phyloP scores from a whole-genome alignment of 768 basidiomycete species.

The Russula emetica region DNA sequence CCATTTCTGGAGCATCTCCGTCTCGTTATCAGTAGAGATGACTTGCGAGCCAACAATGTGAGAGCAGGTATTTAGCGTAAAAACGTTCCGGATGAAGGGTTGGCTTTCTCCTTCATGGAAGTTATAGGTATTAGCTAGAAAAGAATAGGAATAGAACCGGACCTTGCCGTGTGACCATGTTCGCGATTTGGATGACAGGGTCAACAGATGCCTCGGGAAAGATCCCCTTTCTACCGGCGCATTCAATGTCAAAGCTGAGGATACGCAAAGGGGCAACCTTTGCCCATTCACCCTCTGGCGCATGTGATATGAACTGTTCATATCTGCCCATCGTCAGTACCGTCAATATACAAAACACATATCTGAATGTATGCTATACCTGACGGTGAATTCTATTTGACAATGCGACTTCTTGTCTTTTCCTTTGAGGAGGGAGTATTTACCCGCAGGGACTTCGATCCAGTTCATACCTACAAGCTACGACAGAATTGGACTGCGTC shows the following conservation, averaged over 20 bases:
- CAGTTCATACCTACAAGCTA: conserved; percentile 99
- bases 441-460: conserved; percentile 87
- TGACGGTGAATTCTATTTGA: conserved; percentile 81
- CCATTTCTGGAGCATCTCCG: conserved; percentile 75
- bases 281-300: conserved; percentile 89
- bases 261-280: conserved; percentile 90
- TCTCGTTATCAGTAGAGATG: conserved; percentile 73
- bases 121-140: background rate
- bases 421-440: conserved; percentile 60
- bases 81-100: conserved; percentile 95
- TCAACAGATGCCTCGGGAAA: conserved; percentile 90
- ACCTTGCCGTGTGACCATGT: conserved; percentile 99
- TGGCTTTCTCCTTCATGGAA: conserved; percentile 67
- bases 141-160: background rate
- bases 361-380: conserved; percentile 41
- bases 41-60: conserved; percentile 99
- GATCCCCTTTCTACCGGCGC: conserved; percentile 94
- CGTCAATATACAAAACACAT: background rate
- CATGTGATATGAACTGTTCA: conserved; percentile 81
- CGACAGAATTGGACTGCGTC: background rate
- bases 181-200: conserved; percentile 98
- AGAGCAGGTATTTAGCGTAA: conserved; percentile 90
- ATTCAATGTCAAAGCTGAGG: conserved; percentile 98
- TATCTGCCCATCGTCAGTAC: conserved; percentile 46
- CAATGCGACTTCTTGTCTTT: conserved; percentile 69